Percentiles rank a stretch among this genome's conserved stretches.
Evolutionary conservation across 192 early-diverging fungal species (phyloP).

Genomic region (Linnemannia elongata): DNA sequence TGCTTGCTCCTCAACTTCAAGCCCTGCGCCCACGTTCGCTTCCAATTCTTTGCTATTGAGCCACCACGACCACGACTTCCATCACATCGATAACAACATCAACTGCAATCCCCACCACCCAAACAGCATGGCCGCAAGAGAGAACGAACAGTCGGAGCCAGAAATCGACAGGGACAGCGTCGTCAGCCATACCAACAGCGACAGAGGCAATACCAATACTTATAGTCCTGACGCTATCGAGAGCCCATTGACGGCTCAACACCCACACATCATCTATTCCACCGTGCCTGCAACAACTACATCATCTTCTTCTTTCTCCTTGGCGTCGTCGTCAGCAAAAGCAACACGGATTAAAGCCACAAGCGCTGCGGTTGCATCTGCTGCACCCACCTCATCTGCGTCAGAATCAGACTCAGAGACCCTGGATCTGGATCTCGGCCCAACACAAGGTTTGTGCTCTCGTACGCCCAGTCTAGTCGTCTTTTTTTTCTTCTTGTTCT

Average conservation of each 20-base stretch:
- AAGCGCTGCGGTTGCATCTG: background rate
- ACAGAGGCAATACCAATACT: background rate
- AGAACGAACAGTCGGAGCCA: slow-evolving; percentile 17
- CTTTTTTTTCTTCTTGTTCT: background rate
- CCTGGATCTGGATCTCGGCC: slow-evolving; percentile 14
- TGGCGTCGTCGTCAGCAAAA: background rate
- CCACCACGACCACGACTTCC: background rate
- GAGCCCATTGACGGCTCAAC: slow-evolving; percentile 29
- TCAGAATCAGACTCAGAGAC: background rate
- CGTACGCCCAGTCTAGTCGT: background rate
- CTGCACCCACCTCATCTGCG: background rate
- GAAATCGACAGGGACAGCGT: slow-evolving; percentile 17
- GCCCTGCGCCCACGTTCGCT: background rate
- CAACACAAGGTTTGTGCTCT: slow-evolving; percentile 12
- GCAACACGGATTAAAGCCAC: background rate
- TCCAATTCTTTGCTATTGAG: background rate
- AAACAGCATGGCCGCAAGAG: background rate
- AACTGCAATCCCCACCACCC: background rate
- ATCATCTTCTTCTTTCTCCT: background rate
- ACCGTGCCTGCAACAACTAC: background rate
- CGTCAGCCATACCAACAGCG: slow-evolving; percentile 6
- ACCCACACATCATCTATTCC: slow-evolving; percentile 38
- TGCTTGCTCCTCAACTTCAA: background rate
- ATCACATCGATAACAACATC: too few species aligned
- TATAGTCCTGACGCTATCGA: background rate